Conservation (phyloP, 257 asterid species). For the Asclepias syriaca region DNA sequence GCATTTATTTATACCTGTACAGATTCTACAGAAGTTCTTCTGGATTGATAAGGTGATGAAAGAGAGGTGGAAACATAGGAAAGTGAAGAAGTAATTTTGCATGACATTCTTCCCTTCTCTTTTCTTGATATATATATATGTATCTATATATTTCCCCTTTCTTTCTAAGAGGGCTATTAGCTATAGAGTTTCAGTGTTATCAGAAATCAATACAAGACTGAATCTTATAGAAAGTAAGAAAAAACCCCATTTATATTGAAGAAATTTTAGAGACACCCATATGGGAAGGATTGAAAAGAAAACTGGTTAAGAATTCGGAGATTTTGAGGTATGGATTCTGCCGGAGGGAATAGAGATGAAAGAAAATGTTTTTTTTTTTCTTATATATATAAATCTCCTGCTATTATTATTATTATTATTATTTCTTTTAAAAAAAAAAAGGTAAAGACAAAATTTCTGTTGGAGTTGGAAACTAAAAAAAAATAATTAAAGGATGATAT, state of each 20-base stretch:
- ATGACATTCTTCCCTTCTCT: constrained; percentile 35
- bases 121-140: neutral
- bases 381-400: too few relatives aligned
- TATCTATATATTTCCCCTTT: neutral
- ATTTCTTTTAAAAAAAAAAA: too few relatives aligned
- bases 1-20: constrained; percentile 30
- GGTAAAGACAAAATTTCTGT: too few relatives aligned
- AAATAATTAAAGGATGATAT: too few relatives aligned
- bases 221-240: neutral
- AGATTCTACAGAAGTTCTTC: constrained; percentile 23
- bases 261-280: neutral
- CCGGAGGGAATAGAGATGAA: neutral
- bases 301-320: constrained; percentile 25
- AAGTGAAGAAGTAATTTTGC: constrained; percentile 40
- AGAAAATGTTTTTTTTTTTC: neutral
- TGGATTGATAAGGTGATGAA: constrained; percentile 42
- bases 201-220: constrained; percentile 5
- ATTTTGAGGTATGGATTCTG: constrained; percentile 22
- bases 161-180: neutral
- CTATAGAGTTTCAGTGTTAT: neutral
- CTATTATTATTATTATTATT: too few relatives aligned
- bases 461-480: too few relatives aligned
- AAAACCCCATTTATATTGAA: constrained; percentile 7
- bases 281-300: neutral
- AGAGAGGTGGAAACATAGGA: constrained; percentile 35